These are phyloP conservation scores for Cajanus cajan DNA, from an alignment of 306 rosid genomes.

Conservation along the genomic window DNA sequence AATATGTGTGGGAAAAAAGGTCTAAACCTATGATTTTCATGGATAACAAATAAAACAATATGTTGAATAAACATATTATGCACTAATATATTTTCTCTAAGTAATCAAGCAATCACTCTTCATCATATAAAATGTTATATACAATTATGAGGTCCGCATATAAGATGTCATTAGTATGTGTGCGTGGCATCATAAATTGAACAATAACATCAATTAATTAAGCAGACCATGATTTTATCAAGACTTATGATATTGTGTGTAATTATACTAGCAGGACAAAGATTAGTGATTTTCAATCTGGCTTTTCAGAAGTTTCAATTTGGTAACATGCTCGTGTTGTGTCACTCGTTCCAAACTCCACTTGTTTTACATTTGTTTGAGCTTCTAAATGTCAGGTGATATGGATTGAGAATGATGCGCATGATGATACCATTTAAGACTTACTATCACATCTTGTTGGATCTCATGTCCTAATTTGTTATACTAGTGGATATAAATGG, in stretches of 20 bases:
- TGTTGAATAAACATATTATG: not conserved
- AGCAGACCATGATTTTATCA: not conserved
- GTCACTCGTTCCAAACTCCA: slow-evolving; percentile 4
- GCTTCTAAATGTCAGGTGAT: slow-evolving; percentile 20
- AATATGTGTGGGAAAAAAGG: too few relatives aligned
- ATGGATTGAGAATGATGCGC: slow-evolving; percentile 28
- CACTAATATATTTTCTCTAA: not conserved
- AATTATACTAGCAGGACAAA: slow-evolving; percentile 19
- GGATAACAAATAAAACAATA: not conserved
- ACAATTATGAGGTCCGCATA: not conserved
- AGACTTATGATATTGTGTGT: not conserved
- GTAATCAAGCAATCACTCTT: not conserved
- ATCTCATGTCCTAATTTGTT: slow-evolving; percentile 13
- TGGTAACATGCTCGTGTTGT: slow-evolving; percentile 2
- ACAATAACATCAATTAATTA: not conserved
- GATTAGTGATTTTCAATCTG: slow-evolving; percentile 28
- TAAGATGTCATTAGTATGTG: not conserved
- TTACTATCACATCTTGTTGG: slow-evolving; percentile 29
- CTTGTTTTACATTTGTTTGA: slow-evolving; percentile 16
- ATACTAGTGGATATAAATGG: not conserved
- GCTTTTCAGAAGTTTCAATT: not conserved
- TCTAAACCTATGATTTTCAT: too few relatives aligned
- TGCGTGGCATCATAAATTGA: slow-evolving; percentile 13
- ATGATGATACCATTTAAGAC: slow-evolving; percentile 16
- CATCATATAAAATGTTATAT: not conserved